These are phyloP conservation scores for Bisporella sp. DNA, from an alignment of 2,329 filamentous ascomycete genomes.

Conservation along the genomic window DNA sequence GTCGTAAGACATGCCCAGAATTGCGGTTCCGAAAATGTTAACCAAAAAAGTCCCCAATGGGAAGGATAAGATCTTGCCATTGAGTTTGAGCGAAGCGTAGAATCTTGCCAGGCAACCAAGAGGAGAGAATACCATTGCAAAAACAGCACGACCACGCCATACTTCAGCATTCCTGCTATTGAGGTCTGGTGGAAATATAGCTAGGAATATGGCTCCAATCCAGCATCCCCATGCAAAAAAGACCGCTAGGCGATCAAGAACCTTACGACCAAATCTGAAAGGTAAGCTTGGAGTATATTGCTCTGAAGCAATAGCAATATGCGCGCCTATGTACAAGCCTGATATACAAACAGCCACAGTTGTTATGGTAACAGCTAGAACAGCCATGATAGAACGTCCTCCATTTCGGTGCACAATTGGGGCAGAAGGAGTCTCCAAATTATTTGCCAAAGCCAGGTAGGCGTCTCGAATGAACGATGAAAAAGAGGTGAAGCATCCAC, in stretches of 20 bases:
- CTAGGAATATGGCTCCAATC: slow-evolving; percentile 68
- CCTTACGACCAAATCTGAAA: slow-evolving; percentile 45
- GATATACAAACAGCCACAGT: slow-evolving; percentile 65
- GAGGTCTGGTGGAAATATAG: slow-evolving; percentile 60
- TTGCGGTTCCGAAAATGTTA: slow-evolving; percentile 69
- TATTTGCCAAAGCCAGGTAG: slow-evolving; percentile 74
- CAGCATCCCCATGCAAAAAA: slow-evolving; percentile 67
- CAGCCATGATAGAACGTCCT: slow-evolving; percentile 77
- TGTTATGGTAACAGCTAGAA: slow-evolving; percentile 66
- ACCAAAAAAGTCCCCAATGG: slow-evolving; percentile 81
- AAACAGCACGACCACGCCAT: slow-evolving; percentile 72
- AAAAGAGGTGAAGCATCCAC: slow-evolving; percentile 85
- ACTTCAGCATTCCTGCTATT: slow-evolving; percentile 37
- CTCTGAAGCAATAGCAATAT: slow-evolving; percentile 60
- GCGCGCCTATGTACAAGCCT: slow-evolving; percentile 65
- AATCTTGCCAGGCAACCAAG: slow-evolving; percentile 70
- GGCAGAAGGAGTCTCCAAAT: slow-evolving; percentile 47
- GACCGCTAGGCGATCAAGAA: slow-evolving; percentile 58
- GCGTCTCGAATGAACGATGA: slow-evolving; percentile 76
- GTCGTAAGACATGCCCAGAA: slow-evolving; percentile 73
- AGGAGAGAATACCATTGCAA: slow-evolving; percentile 77
- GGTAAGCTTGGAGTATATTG: slow-evolving; percentile 53
- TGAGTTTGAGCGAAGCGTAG: slow-evolving; percentile 65
- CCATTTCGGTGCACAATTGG: slow-evolving; percentile 48
- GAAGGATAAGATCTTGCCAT: slow-evolving; percentile 58